Evolutionary conservation across 2,329 filamentous ascomycete species (phyloP).

Genomic region (Fusarium dimerum): DNA sequence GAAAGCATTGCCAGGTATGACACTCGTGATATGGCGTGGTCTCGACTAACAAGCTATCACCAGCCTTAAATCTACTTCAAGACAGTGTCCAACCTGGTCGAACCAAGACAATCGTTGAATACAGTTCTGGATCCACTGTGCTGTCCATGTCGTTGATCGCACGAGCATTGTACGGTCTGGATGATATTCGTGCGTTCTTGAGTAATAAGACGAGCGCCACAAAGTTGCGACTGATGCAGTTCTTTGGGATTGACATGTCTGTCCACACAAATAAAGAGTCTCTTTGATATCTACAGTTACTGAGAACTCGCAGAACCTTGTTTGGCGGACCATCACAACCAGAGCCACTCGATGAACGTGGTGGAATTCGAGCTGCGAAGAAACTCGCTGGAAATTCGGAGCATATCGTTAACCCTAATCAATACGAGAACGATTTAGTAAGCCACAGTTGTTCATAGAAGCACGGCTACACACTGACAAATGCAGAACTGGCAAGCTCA

Average conservation of each 20-base stretch:
- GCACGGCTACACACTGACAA: neutral
- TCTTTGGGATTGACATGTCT: slow-evolving; percentile 58
- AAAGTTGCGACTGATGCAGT: slow-evolving; percentile 57
- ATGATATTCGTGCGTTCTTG: slow-evolving; percentile 55
- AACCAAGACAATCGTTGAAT: slow-evolving; percentile 58
- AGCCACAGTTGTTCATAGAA: neutral
- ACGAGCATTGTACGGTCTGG: slow-evolving; percentile 50
- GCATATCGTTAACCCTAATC: slow-evolving; percentile 52
- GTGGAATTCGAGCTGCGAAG: slow-evolving; percentile 52
- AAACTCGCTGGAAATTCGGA: slow-evolving; percentile 43
- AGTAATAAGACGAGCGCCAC: slow-evolving; percentile 59
- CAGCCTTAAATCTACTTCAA: slow-evolving; percentile 51
- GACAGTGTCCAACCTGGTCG: slow-evolving; percentile 29
- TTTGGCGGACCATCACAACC: slow-evolving; percentile 62
- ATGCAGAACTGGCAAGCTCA: slow-evolving; percentile 55
- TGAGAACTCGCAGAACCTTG: slow-evolving; percentile 40
- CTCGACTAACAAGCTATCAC: neutral
- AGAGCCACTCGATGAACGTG: slow-evolving; percentile 53
- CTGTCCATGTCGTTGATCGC: slow-evolving; percentile 60
- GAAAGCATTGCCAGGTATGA: slow-evolving; percentile 58
- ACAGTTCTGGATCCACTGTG: slow-evolving; percentile 63
- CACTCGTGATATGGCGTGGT: too few species aligned
- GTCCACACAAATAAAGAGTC: slow-evolving; percentile 3
- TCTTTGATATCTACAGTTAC: too few species aligned
- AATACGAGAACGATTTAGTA: slow-evolving; percentile 54